Evolutionary conservation across 495 filamentous ascomycete species (phyloP), one percentile per base, ranked within the genome.

Genomic region (Gamarada debralockiae): DNA sequence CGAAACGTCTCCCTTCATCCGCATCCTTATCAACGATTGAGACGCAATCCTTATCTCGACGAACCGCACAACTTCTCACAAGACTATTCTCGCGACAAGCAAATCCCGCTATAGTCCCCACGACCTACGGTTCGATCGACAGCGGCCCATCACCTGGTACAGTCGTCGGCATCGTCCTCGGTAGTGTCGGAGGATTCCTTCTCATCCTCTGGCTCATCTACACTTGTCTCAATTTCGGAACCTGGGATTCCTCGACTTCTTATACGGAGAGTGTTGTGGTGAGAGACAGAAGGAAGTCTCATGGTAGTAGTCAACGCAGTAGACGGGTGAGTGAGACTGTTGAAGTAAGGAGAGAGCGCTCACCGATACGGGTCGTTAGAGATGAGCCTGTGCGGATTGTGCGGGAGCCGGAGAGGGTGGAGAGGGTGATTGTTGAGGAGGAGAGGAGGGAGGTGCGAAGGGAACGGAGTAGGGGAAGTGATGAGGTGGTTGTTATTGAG

Each of bases 111-210:
- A 57, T 58, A 5, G 51, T 95, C 59, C 87, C 89, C 4, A 72
- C 83, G 36, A 78, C 77, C 52, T 95, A 95, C 76, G 77, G 78
- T 23, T 69, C 74, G 43, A 71, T 82, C 17, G 64, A 80, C 62
- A 60, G 65, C 44, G 77, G 84, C 10, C 88, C 85, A 0, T 20
- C 72, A 3, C 76, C 91, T 0, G 91, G 90, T 31, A 78, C 81
- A 17, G 79, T 96, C n/a, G 89, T 76, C 13, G 91, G 90, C 55
- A 92, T 95, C 48, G 81, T 90, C 21, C 79, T 96, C 27, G 91
- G 91, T 57, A 77, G 80, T 42, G 83, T 95, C n/a, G 79, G 72
- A n/a, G 90, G 86, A 49, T 91, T 96, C 71, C 61, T 92, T 14
- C 73, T 96, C 2, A 49, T 92, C 25, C 73, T 93, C 31, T 90